These are phyloP conservation scores for Pyrenochaeta sp. DNA, from an alignment of 2,329 filamentous ascomycete species.

Conservation along the genomic window DNA sequence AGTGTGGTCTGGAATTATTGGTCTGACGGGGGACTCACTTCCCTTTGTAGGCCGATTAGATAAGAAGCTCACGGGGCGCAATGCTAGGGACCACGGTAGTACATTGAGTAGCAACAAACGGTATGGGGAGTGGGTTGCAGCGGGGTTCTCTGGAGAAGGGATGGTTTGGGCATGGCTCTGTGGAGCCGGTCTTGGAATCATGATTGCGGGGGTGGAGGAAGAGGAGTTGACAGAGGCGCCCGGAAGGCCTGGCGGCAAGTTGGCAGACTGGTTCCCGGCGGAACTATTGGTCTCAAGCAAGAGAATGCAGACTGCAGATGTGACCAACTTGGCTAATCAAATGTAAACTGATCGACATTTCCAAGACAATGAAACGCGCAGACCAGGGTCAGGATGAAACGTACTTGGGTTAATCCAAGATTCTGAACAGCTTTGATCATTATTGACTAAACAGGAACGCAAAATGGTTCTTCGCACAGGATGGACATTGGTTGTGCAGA, in stretches of 20 bases:
- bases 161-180: slow-evolving; percentile 27
- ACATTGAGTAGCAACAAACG: slow-evolving; percentile 24
- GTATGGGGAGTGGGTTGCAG: slow-evolving; percentile 45
- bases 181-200: slow-evolving; percentile 22
- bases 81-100: no score
- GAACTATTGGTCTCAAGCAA: no score
- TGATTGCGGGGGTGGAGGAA: slow-evolving; percentile 21
- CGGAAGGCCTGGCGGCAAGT: slow-evolving; percentile 7
- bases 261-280: not conserved
- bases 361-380: not conserved
- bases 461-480: no score
- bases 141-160: slow-evolving; percentile 22
- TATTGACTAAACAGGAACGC: no score
- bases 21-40: slow-evolving; percentile 58
- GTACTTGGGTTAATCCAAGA: no score
- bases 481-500: no score
- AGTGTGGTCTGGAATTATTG: slow-evolving; percentile 62
- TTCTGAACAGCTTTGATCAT: no score
- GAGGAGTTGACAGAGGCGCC: not conserved
- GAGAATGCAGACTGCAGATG: no score
- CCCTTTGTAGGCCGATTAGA: slow-evolving; percentile 62
- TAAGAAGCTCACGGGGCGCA: slow-evolving; percentile 27
- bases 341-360: no score
- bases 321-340: no score
- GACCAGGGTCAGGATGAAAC: no score